Base-by-base conservation (phyloP, 2,329 filamentous ascomycete species). In the Westerdykella aurantiaca region DNA sequence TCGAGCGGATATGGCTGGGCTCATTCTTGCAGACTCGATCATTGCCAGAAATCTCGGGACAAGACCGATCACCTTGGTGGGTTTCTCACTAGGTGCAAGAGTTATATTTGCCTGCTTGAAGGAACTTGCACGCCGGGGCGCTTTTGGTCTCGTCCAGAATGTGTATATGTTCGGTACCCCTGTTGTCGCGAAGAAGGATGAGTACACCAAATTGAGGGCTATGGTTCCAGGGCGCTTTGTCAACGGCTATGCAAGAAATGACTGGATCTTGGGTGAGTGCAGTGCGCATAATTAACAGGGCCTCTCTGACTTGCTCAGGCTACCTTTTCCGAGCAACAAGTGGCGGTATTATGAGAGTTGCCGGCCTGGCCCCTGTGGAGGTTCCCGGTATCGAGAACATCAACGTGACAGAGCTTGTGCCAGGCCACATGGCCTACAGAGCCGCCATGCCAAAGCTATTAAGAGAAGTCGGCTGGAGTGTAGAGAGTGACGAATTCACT, bases 351-450 rank as follows among this genome's bases (percentile, higher is more conserved):
- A 85, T 89, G 67, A 82, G 84, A 16, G 80, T 98, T 1, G 90
- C 90, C 5, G 93, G 93, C 11, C 77, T 98, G 34, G 86, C 81
- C 1, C 76, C 85, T 1, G 77, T 97, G 2, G 80, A 91, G 37
- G 79, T 94, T n/a, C 82, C 84, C 0, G 88, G 85, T 13, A 70
- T 97, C 13, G 93, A 97, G 64, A 97, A 96, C 58, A 76, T 94
- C 50, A 82, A 97, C 61, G 85, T 94, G 34, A 94, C 90, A 1
- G 81, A 89, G 44, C 72, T 85, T 38, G 91, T 97, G 13, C 81
- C 83, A 22, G 91, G 93, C 1, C 93, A 98, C 64, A 97, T 97
- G 91, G 87, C 93, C 41, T 98, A 98, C 69, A 87, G 93, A 66
- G 80, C 81, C 21, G 87, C 89, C 31, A 97, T 98, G 85, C 93